phyloP scores from a whole-genome alignment of 108 stramenopile genomes.

The Fragilariopsis cylindrus region DNA sequence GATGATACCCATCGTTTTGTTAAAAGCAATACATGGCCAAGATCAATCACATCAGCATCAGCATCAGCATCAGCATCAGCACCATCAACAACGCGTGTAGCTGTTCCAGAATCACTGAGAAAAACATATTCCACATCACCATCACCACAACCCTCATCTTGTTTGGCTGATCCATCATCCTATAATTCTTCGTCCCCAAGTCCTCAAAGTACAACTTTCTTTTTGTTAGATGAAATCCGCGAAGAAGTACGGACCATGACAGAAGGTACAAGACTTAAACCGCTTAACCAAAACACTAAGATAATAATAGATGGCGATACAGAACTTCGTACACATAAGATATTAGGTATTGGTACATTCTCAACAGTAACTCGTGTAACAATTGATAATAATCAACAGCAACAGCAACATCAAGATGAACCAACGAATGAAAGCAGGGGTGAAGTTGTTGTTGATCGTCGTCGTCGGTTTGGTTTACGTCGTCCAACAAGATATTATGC shows the following conservation, averaged over 20 bases:
- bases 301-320: background rate
- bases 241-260: conserved; percentile 14
- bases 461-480: background rate
- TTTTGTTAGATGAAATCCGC: background rate
- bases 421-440: no score
- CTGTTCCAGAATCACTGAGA: no score
- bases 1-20: no score
- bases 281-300: background rate
- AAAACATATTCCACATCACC: no score
- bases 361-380: conserved; percentile 47
- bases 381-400: background rate
- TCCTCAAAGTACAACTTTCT: no score
- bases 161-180: no score
- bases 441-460: background rate
- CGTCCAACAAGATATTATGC: conserved; percentile 19
- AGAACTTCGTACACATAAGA: background rate
- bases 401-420: background rate
- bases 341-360: conserved; percentile 64
- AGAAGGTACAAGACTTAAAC: background rate
- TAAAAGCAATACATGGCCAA: no score
- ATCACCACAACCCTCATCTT: no score
- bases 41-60: no score
- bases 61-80: no score
- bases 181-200: no score
- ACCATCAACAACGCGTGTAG: no score